phyloP scores from a whole-genome alignment of 306 rosid species.

The Prunus fruticosa region DNA sequence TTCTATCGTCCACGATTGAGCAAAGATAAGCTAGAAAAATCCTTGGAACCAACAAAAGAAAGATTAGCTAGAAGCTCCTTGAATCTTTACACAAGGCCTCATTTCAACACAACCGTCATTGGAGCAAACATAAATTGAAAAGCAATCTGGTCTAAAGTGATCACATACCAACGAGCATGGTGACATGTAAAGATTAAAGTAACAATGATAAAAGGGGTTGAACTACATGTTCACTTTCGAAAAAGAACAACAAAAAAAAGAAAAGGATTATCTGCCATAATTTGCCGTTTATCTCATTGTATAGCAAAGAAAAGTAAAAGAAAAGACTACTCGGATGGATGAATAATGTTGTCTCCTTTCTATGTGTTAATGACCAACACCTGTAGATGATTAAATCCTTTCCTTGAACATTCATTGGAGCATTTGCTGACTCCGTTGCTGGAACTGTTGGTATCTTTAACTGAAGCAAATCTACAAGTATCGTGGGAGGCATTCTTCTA shows the following conservation, averaged over 20 bases:
- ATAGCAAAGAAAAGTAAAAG: not conserved
- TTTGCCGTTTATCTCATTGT: not conserved
- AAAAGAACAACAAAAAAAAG: not conserved
- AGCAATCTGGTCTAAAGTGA: not conserved
- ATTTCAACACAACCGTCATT: not conserved
- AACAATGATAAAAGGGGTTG: not conserved
- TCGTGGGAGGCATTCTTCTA: constrained; percentile 23
- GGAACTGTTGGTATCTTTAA: constrained; percentile 19
- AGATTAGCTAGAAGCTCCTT: not conserved
- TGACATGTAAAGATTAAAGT: constrained; percentile 16
- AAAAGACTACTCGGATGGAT: not conserved
- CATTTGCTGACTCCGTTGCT: constrained; percentile 7
- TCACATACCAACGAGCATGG: not conserved
- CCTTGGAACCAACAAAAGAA: not conserved
- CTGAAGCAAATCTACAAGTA: constrained; percentile 16
- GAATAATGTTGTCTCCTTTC: not conserved
- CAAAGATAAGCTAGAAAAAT: not conserved
- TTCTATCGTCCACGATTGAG: not conserved
- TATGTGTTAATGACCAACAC: not conserved
- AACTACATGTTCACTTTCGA: not conserved
- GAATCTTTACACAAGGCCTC: not conserved
- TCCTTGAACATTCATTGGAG: not conserved
- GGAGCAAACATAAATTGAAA: not conserved
- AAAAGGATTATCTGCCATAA: constrained; percentile 7
- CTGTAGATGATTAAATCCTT: not conserved